Base-by-base conservation (phyloP, 257 asterid species). In the Nyctanthes arbortristis region DNA sequence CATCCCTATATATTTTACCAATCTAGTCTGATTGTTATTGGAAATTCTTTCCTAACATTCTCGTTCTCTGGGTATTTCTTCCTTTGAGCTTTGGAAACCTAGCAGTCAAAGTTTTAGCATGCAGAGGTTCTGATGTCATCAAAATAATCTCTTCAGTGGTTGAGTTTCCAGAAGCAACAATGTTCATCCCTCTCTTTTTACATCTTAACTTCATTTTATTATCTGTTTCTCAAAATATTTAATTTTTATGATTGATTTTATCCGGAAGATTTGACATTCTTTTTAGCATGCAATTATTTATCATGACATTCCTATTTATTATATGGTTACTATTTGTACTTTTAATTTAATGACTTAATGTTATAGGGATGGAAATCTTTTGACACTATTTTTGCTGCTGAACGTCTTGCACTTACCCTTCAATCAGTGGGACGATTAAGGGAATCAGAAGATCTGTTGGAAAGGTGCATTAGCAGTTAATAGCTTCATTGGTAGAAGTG, bases 321-420 rank as follows among this genome's bases (percentile, higher is more conserved):
- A 56, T 30, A 36, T 32, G 16, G 58, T 56, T 59, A 20, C 55
- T 39, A 45, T 24, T 39, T 65, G 32, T 55, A 18, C 32, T n/a
- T 4, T 22, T 61, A 25, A 33, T 25, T 45, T 32, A 60, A 24
- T 72, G 34, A 30, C 70, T 63, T 66, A 68, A 64, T 74, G 69
- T 61, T 45, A 32, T 71, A 93, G 98, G 97, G 96, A 29, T 93
- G 97, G 98, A 72, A 76, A 73, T 88, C 94, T 28, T 70, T 89
- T 79, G 92, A 86, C 66, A 87, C 97, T 58, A 85, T 90, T 73
- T 40, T 83, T 80, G 87, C 91, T 75, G 96, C 97, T 65, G 97
- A 91, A 75, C 84, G 89, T 74, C 97, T 93, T 67, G 97, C 99
- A 28, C 70, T 84, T 73, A 79, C 89, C 72, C 84, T 90, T 59